Evolutionary conservation across 768 basidiomycete species (phyloP), one percentile per base, ranked within the genome.

Genomic region (Boletus rufocinnamomeus): DNA sequence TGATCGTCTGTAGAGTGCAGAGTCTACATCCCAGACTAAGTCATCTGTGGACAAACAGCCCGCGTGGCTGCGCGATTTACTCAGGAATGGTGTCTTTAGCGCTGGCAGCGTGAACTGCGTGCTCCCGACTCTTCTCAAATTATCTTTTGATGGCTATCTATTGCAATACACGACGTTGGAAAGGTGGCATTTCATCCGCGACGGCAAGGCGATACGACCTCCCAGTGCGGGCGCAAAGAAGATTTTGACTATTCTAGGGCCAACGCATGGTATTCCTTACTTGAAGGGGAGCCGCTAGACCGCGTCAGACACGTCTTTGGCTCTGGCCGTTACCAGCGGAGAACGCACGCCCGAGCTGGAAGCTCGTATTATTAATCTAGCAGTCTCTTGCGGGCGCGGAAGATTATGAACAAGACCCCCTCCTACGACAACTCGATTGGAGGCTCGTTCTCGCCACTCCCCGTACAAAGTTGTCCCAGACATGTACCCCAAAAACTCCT

Each of bases 401-500:
- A 17, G 23, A 58, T 38, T 59, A 58, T 32, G 57, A 67, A 27
- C 57, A 72, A 14, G 82, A 89, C 64, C 79, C 80, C 25, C 91
- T 84, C 83, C 70, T 87, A 6, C 66, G 69, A 27, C 87, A 89
- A 63, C 79, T 94, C 9, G 84, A 92, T 57, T 93, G 91, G 92
- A 80, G 71, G 23, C 66, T 66, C 13, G 73, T 75, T 25, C 30
- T 37, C 8, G 55, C 47, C 21, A 53, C 40, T 30, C 48, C 57
- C 16, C 49, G 28, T 35, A n/a, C 45, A n/a, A 52, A 51, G 34
- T 23, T 51, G 21, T 47, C 52, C 21, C 43, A 23, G 27, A 21
- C 50, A 27, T 21, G 52, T 37, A 23, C 52, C 21, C 55, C 66
- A 23, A 58, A 77, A 67, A 38, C 52, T 48, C 50, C 66, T 1